Base-by-base conservation (phyloP, 768 basidiomycete genomes). In the Pulveroboletus sp. region DNA sequence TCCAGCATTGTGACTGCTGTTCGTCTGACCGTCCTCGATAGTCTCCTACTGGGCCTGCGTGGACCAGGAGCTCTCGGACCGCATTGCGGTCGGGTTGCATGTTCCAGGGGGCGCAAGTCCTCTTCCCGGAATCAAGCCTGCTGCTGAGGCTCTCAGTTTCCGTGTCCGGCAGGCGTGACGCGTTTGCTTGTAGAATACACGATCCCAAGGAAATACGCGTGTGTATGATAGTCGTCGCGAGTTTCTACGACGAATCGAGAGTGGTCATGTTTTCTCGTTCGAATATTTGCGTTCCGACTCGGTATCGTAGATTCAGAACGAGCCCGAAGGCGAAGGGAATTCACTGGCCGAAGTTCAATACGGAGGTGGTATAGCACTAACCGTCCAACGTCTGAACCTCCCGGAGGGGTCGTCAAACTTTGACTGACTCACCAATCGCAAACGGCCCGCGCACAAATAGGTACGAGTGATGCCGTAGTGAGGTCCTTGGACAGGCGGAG, bases 11-110 rank as follows among this genome's bases (percentile, higher is more conserved):
- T 4, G 19, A 24, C 5, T 10, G 31, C 14, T 20, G 11, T 47
- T 36, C 34, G 17, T 47, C 46, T 53, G 38, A 53, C 27, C 9
- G 17, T 41, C 26, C 45, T 30, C 47, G 6, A 36, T 45, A 88
- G 87, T 90, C 32, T 78, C 85, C 24, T 84, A 87, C 52, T 93
- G 85, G 79, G 83, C 88, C 35, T 81, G 80, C 43, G 83, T 96
- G 49, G 79, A 86, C 64, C 85, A 89, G 61, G 74, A 70, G 11
- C 73, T 94, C 30, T 83, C 83, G 5, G 81, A 89, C 68, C 78
- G 86, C 53, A 75, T 97, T 57, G 89, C 90, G n/a, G 78, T 76
- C 58, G 87, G 81, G 3, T 75, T 93, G 44, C 82, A 82, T 35
- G 73, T 78, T 41, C 71, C 79, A 2, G 60, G 68, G 3, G 83